Percentiles rank a stretch among this genome's conserved stretches.
These are phyloP conservation scores for Agrostemma githago DNA, from an alignment of 148 eudicot genomes.

Conservation along the genomic window DNA sequence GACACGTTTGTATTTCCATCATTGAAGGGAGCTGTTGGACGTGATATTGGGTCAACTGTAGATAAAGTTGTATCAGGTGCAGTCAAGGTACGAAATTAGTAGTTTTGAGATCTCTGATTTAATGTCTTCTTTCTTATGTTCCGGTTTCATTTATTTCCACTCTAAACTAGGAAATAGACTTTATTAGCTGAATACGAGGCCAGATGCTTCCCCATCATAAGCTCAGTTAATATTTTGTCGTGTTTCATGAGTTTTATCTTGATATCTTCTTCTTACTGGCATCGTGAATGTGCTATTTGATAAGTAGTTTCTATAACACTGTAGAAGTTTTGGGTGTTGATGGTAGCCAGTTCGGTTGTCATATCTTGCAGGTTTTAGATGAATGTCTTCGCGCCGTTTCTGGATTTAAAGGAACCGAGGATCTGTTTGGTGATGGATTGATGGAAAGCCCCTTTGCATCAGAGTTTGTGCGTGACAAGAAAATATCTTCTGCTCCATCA, in stretches of 20 bases:
- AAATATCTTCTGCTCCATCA: slow-evolving; percentile 92
- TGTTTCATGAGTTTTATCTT: background rate
- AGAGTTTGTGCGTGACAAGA: slow-evolving; percentile 66
- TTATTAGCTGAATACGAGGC: background rate
- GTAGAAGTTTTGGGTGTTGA: background rate
- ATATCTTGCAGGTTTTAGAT: slow-evolving; percentile 64
- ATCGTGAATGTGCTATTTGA: background rate
- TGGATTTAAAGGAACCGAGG: slow-evolving; percentile 97
- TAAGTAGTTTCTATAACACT: background rate
- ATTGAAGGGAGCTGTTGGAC: slow-evolving; percentile 41
- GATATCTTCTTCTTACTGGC: background rate
- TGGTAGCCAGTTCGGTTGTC: background rate
- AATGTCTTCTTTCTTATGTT: background rate
- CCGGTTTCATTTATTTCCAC: background rate
- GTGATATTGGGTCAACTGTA: slow-evolving; percentile 37
- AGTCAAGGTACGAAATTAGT: slow-evolving; percentile 52
- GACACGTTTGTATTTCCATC: slow-evolving; percentile 31
- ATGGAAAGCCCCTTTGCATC: slow-evolving; percentile 74
- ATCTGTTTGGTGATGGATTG: slow-evolving; percentile 61
- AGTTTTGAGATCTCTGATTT: slow-evolving; percentile 1
- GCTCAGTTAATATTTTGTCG: background rate
- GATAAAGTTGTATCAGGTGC: slow-evolving; percentile 70
- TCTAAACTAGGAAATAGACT: slow-evolving; percentile 1
- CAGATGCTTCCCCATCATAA: slow-evolving; percentile 7
- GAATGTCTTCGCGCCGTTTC: slow-evolving; percentile 97